Evolutionary conservation across 1,284 basidiomycete species (phyloP).

Genomic region (Omphalotus olearius): DNA sequence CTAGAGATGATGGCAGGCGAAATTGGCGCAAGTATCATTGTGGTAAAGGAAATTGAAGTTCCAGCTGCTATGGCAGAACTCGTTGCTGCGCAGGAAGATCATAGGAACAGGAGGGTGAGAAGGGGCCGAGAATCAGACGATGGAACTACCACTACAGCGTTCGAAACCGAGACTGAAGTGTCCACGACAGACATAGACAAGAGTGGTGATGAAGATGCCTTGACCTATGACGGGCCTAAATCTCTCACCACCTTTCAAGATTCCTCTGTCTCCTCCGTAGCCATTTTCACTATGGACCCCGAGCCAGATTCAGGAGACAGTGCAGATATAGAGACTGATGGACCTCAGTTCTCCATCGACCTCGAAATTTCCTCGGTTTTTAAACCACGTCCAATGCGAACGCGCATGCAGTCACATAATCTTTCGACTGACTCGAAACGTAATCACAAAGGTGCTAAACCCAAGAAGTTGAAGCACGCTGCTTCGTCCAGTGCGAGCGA

Average conservation of each 20-base stretch:
- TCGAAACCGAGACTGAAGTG: constrained; percentile 36
- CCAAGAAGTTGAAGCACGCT: constrained; percentile 29
- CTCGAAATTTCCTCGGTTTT: constrained; percentile 67
- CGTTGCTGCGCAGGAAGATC: constrained; percentile 33
- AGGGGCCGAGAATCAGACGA: background rate
- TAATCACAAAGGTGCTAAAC: constrained; percentile 20
- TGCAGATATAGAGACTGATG: background rate
- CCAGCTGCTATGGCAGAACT: constrained; percentile 46
- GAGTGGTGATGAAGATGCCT: constrained; percentile 27
- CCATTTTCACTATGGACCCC: constrained; percentile 46
- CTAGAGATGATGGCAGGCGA: constrained; percentile 91
- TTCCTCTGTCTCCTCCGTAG: constrained; percentile 21
- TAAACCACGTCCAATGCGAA: constrained; percentile 63
- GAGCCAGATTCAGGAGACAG: constrained; percentile 29
- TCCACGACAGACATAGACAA: constrained; percentile 31
- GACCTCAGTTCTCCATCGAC: constrained; percentile 31
- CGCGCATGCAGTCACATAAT: constrained; percentile 30
- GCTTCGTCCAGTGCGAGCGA: constrained; percentile 13
- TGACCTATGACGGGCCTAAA: background rate
- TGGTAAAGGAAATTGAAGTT: constrained; percentile 83
- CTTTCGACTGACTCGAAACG: constrained; percentile 12
- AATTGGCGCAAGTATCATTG: constrained; percentile 84
- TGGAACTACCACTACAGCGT: constrained; percentile 19
- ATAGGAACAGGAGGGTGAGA: constrained; percentile 8
- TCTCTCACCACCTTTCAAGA: background rate